Evolutionary conservation across 1,284 basidiomycete genomes (phyloP).

Genomic region (Malassezia brasiliensis): DNA sequence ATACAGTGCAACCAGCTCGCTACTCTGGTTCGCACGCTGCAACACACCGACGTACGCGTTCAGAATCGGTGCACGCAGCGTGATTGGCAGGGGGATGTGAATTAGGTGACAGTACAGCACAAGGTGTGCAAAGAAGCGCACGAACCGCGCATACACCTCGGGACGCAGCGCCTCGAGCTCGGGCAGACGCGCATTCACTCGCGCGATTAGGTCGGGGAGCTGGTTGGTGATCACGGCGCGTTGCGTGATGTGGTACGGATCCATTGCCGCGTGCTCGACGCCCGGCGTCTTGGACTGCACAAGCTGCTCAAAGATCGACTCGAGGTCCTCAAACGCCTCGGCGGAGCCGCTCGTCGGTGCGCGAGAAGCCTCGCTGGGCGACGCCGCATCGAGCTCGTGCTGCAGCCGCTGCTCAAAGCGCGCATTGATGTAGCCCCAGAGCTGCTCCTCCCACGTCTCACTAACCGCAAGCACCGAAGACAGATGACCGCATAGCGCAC

Average conservation of each 20-base stretch:
- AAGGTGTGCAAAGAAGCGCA: conserved; percentile 90
- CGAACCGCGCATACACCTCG: conserved; percentile 47
- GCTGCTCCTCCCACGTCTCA: conserved; percentile 75
- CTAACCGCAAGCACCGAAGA: conserved; percentile 66
- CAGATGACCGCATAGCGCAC: conserved; percentile 75
- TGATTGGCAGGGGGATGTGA: conserved; percentile 52
- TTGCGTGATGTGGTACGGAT: conserved; percentile 79
- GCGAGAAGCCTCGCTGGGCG: neutral
- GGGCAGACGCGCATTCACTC: conserved; percentile 30
- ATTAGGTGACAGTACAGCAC: conserved; percentile 80
- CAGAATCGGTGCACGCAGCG: conserved; percentile 66
- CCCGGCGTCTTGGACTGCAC: conserved; percentile 30
- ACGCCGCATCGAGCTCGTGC: conserved; percentile 47
- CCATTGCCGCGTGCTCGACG: conserved; percentile 53
- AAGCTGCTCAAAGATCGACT: conserved; percentile 36
- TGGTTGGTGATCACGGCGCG: conserved; percentile 71
- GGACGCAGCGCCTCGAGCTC: conserved; percentile 31
- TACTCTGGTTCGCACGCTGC: conserved; percentile 61
- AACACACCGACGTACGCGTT: conserved; percentile 81
- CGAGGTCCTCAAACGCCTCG: conserved; percentile 15
- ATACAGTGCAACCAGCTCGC: conserved; percentile 77
- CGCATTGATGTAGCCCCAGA: conserved; percentile 82
- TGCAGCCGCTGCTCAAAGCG: conserved; percentile 72
- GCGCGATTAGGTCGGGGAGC: conserved; percentile 51
- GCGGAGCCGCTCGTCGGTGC: neutral